Percentiles rank a stretch among this genome's conserved stretches.
Conservation (phyloP, 306 rosid species). For the Malus sylvestris region DNA sequence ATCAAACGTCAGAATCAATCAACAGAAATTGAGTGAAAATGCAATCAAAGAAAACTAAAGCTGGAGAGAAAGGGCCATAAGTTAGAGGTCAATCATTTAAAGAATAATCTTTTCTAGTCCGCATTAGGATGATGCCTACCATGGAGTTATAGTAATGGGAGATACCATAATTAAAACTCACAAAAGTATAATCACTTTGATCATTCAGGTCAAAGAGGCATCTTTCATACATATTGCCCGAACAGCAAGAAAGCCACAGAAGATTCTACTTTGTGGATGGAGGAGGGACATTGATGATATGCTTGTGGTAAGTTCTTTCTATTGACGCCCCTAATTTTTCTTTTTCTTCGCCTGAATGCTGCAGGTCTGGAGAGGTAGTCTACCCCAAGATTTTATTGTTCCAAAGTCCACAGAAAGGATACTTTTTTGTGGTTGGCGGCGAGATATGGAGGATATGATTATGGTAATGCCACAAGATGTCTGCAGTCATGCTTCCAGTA, state of each 20-base stretch:
- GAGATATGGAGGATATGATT: constrained; percentile 95
- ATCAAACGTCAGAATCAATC: neutral
- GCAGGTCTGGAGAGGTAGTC: constrained; percentile 93
- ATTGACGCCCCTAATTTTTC: constrained; percentile 34
- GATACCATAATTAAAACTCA: constrained; percentile 29
- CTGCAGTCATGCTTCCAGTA: constrained; percentile 22
- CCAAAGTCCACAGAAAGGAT: constrained; percentile 74
- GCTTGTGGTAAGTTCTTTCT: constrained; percentile 37
- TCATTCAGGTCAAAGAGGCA: constrained; percentile 48
- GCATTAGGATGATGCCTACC: constrained; percentile 24
- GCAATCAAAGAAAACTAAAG: neutral
- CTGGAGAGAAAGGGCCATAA: neutral
- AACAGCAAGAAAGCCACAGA: constrained; percentile 43
- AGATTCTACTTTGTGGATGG: constrained; percentile 50
- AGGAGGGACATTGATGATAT: constrained; percentile 53
- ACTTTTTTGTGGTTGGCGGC: constrained; percentile 91
- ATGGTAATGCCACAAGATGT: constrained; percentile 54
- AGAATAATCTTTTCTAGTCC: constrained; percentile 9
- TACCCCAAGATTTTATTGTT: constrained; percentile 69
- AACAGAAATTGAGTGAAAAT: neutral
- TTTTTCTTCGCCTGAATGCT: constrained; percentile 34
- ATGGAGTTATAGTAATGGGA: constrained; percentile 23
- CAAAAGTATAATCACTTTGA: constrained; percentile 34
- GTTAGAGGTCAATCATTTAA: constrained; percentile 8
- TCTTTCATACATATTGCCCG: constrained; percentile 36